Evolutionary conservation across 805 yeast genomes (phyloP).

Genomic region (Metschnikowia noctiluminum): DNA sequence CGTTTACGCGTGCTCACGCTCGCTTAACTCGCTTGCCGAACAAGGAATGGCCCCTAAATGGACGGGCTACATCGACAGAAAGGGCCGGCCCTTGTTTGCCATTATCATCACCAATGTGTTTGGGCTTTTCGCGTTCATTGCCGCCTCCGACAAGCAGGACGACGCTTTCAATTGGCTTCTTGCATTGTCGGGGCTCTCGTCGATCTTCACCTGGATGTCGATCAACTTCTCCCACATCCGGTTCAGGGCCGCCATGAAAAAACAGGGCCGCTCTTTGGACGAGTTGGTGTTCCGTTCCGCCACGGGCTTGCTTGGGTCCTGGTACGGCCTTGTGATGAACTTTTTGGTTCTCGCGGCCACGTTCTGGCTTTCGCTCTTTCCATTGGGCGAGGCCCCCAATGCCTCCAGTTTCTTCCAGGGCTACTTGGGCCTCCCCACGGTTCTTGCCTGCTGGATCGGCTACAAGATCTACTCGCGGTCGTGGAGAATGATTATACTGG

Average conservation of each 20-base stretch:
- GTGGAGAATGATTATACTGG: slow-evolving; percentile 18
- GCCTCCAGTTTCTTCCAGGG: slow-evolving; percentile 25
- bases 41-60: slow-evolving; percentile 39
- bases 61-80: slow-evolving; percentile 35
- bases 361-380: slow-evolving; percentile 27
- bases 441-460: slow-evolving; percentile 22
- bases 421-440: slow-evolving; percentile 25
- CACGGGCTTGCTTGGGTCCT: slow-evolving; percentile 39
- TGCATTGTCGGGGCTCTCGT: slow-evolving; percentile 41
- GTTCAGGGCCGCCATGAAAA: slow-evolving; percentile 38
- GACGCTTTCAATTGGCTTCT: slow-evolving; percentile 42
- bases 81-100: slow-evolving; percentile 40
- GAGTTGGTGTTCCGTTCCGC: slow-evolving; percentile 54
- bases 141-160: slow-evolving; percentile 37
- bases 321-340: slow-evolving; percentile 23
- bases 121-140: slow-evolving; percentile 39
- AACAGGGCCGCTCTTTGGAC: slow-evolving; percentile 38
- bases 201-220: slow-evolving; percentile 43
- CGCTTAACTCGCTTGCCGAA: slow-evolving; percentile 38
- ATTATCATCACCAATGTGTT: slow-evolving; percentile 29
- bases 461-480: slow-evolving; percentile 23
- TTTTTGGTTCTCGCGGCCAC: slow-evolving; percentile 24
- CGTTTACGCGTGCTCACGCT: slow-evolving; percentile 41
- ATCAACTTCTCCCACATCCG: slow-evolving; percentile 40
- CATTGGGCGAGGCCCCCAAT: slow-evolving; percentile 22